Percentiles rank a stretch among this genome's conserved stretches.
phyloP scores from a whole-genome alignment of 2,329 filamentous ascomycete genomes.

The Aspergillus japonicus region DNA sequence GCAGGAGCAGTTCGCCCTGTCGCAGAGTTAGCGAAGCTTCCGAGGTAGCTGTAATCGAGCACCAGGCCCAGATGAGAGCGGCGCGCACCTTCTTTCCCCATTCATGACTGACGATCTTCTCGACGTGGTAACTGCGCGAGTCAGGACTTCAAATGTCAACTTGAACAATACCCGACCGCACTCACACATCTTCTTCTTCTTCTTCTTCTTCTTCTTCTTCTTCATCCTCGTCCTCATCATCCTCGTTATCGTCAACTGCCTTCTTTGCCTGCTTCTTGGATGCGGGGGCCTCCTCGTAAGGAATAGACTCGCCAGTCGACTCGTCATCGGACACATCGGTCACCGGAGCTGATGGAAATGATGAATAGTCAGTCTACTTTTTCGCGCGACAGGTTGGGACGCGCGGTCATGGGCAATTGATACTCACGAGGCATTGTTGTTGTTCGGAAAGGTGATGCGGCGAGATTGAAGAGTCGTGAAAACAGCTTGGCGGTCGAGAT shows the following conservation, averaged over 20 bases:
- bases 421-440: conserved; percentile 47
- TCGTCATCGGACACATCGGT: conserved; percentile 39
- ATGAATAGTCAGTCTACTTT: conserved; percentile 14
- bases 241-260: conserved; percentile 3
- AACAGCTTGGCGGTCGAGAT: conserved; percentile 31
- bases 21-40: conserved; percentile 19
- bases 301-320: conserved; percentile 38
- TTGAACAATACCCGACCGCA: conserved; percentile 13
- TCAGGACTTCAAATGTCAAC: conserved; percentile 15
- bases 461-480: conserved; percentile 26
- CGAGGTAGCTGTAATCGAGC: conserved; percentile 1
- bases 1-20: conserved; percentile 39
- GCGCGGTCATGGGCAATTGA: not conserved
- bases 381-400: conserved; percentile 10
- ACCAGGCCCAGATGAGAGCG: not conserved
- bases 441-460: conserved; percentile 19
- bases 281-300: conserved; percentile 32
- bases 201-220: conserved; percentile 39
- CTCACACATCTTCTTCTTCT: conserved; percentile 40
- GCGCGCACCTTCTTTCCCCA: conserved; percentile 38
- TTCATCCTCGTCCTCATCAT: conserved; percentile 27
- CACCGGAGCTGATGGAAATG: conserved; percentile 27
- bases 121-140: conserved; percentile 40
- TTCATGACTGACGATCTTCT: conserved; percentile 39
- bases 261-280: conserved; percentile 17